Base-by-base conservation (phyloP, 495 filamentous ascomycete species). In the Penicillium desertorum region DNA sequence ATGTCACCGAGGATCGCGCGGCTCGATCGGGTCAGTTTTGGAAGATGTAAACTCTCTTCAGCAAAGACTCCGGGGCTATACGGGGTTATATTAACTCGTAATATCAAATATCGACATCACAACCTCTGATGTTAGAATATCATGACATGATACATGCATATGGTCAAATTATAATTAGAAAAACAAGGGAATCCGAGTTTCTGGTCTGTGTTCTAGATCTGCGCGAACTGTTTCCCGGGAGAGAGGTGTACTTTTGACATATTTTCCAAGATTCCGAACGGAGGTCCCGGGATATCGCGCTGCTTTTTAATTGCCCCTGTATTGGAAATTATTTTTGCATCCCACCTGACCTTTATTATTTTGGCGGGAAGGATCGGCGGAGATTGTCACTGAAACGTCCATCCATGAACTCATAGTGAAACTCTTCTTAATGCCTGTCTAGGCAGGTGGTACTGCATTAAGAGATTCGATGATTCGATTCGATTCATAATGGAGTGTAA, bases 121-220 rank as follows among this genome's bases (percentile, higher is more conserved):
- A n/a, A 39, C n/a, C 36, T 39, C 8, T 1, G 3, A 17, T n/a
- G 16, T 39, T 39, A 7, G n/a, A 39, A 17, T 12, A 34, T n/a
- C 43, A 7, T 29, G 44, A 46, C 25, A 22, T 51, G 30, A 51
- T 5, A 50, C 30, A 37, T 50, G 30, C 44, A 46, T 46, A 25
- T 25, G 20, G 45, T n/a, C 23, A 5, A 10, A 25, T 25, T 39
- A 53, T 44, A 30, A 53, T 22, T 53, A 53, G 51, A 20, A 43
- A 39, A 20, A 52, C 10, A 30, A 43, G 5, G 14, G 25, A 25
- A 39, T 51, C 50, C 37, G 17, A 29, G 37, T 29, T 29, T 20
- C 37, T 42, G 25, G 50, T 52, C 19, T 43, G n/a, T 30, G 37
- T 36, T 43, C 39, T 44, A 34, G 51, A 54, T 54, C 51, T 54